Evolutionary conservation across 1,284 basidiomycete species (phyloP), one percentile per base, ranked within the genome.

Genomic region (Phellopilus nigrolimitatus): DNA sequence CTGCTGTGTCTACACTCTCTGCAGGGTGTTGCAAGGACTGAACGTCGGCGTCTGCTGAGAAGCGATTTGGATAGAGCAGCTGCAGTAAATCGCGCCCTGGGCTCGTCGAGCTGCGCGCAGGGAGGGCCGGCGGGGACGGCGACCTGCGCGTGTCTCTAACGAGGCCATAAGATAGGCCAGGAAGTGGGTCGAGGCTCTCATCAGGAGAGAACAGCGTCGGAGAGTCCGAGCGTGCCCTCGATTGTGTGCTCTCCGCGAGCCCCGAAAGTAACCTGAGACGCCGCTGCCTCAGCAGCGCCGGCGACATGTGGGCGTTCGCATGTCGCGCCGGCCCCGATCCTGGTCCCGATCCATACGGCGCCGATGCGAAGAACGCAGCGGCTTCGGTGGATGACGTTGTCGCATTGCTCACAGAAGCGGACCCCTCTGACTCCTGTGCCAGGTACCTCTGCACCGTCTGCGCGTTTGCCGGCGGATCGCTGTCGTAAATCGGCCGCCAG

Each of bases 321-420:
- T 43, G 45, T n/a, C 49, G 31, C 2, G 22, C 9, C 1, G 49
- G 19, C 5, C 33, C 50, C 33, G 27, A 33, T 15, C 24, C 31
- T 28, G 27, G 39, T 15, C n/a, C n/a, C n/a, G n/a, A n/a, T n/a
- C n/a, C n/a, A n/a, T n/a, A n/a, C n/a, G n/a, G n/a, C n/a, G n/a
- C n/a, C n/a, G 52, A 54, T 22, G 52, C 52, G 39, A 54, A 54
- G 52, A 37, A 54, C 17, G 47, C 52, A 22, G 52, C 52, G n/a
- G 47, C 40, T 17, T 54, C 52, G 10, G 47, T 44, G 3, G 52
- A 54, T n/a, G 44, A 41, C 22, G 38, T 15, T n/a, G n/a, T n/a
- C n/a, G n/a, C n/a, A n/a, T n/a, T n/a, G n/a, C n/a, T n/a, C n/a
- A n/a, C n/a, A n/a, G n/a, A n/a, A n/a, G n/a, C n/a, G n/a, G n/a